Percentiles rank a stretch among this genome's conserved stretches.
phyloP scores from a whole-genome alignment of 2,329 filamentous ascomycete species.

The Claviceps sorghi region DNA sequence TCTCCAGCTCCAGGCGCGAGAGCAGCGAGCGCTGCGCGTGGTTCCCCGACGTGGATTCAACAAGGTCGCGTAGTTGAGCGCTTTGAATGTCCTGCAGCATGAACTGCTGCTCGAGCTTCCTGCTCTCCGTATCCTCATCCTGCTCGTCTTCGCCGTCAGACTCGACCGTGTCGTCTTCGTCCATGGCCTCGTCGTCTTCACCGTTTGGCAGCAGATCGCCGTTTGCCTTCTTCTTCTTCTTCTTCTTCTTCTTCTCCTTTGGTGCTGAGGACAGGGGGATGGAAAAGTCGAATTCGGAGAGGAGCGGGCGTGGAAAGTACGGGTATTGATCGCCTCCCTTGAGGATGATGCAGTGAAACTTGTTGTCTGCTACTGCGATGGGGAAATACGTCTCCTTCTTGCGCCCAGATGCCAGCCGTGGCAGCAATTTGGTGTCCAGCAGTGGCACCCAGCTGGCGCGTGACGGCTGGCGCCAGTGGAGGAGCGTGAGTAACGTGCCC shows the following conservation, averaged over 20 bases:
- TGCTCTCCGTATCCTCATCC: constrained; percentile 31
- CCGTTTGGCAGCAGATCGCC: constrained; percentile 14
- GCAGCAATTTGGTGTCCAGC: constrained; percentile 72
- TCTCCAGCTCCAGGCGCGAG: constrained; percentile 59
- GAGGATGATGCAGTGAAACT: constrained; percentile 97
- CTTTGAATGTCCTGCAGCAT: constrained; percentile 60
- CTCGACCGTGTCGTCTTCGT: constrained; percentile 18
- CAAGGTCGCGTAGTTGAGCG: constrained; percentile 59
- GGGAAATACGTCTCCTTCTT: constrained; percentile 92
- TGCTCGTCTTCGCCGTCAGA: constrained; percentile 12
- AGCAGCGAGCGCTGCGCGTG: constrained; percentile 53
- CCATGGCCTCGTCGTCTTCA: constrained; percentile 19
- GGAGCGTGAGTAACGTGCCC: constrained; percentile 71
- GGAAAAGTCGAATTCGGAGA: constrained; percentile 86
- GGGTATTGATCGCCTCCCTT: constrained; percentile 89
- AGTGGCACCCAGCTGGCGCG: constrained; percentile 86
- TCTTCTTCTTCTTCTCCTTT: constrained; percentile 21
- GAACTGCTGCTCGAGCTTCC: constrained; percentile 64
- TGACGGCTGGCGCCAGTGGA: constrained; percentile 79
- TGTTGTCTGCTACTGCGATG: constrained; percentile 77
- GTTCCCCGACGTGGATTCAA: constrained; percentile 46
- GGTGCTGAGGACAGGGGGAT: constrained; percentile 55
- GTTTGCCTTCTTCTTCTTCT: constrained; percentile 16
- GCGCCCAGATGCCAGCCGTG: constrained; percentile 67
- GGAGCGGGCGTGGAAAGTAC: constrained; percentile 77